These are phyloP conservation scores for Nigrograna mackinnonii DNA, from an alignment of 2,329 filamentous ascomycete species.

Conservation along the genomic window DNA sequence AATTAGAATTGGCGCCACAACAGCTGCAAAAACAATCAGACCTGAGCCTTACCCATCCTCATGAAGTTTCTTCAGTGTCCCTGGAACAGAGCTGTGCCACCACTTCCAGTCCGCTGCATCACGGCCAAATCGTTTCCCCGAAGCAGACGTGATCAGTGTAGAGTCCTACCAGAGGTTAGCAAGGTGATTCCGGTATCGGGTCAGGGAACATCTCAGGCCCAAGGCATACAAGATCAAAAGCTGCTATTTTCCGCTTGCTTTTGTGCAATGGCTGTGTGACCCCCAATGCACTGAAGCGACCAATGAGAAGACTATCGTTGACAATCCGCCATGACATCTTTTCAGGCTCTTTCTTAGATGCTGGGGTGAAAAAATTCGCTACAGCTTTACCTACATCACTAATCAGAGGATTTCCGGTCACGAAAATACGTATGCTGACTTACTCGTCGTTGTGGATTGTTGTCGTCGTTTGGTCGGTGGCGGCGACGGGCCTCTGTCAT, in stretches of 20 bases:
- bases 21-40: constrained; percentile 4
- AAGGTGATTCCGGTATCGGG: background rate
- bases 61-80: constrained; percentile 68
- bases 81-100: constrained; percentile 78
- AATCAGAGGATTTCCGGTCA: background rate
- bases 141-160: constrained; percentile 79
- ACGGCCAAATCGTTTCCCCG: constrained; percentile 76
- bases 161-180: no score
- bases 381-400: constrained; percentile 65
- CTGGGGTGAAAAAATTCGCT: constrained; percentile 84
- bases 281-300: constrained; percentile 67
- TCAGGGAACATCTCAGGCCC: no score
- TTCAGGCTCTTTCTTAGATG: constrained; percentile 82
- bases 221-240: constrained; percentile 43
- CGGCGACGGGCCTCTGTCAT: constrained; percentile 56
- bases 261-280: constrained; percentile 13
- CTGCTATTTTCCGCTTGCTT: constrained; percentile 34
- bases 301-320: constrained; percentile 75
- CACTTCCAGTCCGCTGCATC: constrained; percentile 87
- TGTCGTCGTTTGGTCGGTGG: constrained; percentile 60
- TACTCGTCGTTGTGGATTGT: constrained; percentile 59
- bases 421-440: constrained; percentile 10
- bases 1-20: background rate
- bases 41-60: constrained; percentile 62
- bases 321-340: constrained; percentile 69